A percentile compares a stretch with the other conserved stretches of the same genome.
Evolutionary conservation across 352 stramenopile genomes (phyloP).

Genomic region (Globisporangium viniferum): DNA sequence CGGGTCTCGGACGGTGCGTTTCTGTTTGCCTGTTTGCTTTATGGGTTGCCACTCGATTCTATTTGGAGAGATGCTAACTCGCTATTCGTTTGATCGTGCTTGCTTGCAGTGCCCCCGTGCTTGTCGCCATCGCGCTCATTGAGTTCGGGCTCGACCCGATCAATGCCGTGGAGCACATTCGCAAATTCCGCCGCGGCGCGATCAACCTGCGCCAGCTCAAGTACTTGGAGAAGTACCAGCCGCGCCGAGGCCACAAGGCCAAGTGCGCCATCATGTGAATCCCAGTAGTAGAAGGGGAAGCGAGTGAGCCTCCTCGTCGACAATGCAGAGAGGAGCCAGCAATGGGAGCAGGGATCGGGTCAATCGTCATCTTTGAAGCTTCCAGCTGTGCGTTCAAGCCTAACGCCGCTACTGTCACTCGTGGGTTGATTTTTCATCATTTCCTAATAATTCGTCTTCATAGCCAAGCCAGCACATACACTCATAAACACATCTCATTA

Average conservation of each 20-base stretch:
- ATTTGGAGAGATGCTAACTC: neutral
- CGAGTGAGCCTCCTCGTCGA: neutral
- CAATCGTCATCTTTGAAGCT: neutral
- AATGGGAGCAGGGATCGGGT: neutral
- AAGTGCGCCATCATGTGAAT: slow-evolving; percentile 87
- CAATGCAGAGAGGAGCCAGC: neutral
- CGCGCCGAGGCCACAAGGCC: slow-evolving; percentile 61
- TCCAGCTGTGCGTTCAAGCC: slow-evolving; percentile 5
- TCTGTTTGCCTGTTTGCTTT: slow-evolving; percentile 1
- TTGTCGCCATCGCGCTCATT: slow-evolving; percentile 98
- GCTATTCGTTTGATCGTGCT: neutral
- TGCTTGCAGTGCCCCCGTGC: slow-evolving; percentile 84
- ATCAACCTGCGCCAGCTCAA: slow-evolving; percentile 98
- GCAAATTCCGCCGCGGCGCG: slow-evolving; percentile 91
- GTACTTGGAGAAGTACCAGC: slow-evolving; percentile 96
- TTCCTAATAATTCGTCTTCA: slow-evolving; percentile 6
- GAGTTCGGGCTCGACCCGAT: slow-evolving; percentile 95
- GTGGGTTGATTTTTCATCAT: slow-evolving; percentile 13
- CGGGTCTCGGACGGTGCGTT: slow-evolving; percentile 91
- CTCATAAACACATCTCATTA: slow-evolving; percentile 3
- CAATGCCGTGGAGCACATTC: slow-evolving; percentile 97
- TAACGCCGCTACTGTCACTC: neutral
- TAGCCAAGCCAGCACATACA: slow-evolving; percentile 5
- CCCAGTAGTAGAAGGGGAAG: neutral
- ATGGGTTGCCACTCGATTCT: neutral